These are phyloP conservation scores for Leishmania braziliensis DNA, from an alignment of 208 protist species.

Conservation along the genomic window DNA sequence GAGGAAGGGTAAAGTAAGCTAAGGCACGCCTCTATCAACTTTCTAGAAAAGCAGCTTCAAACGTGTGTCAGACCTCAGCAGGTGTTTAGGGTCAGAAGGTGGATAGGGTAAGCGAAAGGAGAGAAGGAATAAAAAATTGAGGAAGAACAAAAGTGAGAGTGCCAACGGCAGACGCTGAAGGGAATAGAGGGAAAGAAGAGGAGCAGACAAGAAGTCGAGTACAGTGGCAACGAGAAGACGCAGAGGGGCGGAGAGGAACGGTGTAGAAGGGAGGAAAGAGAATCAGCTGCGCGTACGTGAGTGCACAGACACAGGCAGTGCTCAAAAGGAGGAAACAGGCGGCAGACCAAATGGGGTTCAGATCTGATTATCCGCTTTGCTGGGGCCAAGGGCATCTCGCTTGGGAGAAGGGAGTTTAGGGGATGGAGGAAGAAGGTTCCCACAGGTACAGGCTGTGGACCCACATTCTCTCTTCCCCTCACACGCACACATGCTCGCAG, in stretches of 20 bases:
- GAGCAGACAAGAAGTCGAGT: neutral
- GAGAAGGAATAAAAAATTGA: neutral
- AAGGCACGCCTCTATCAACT: neutral
- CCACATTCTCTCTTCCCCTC: neutral
- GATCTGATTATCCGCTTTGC: neutral
- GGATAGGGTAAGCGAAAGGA: neutral
- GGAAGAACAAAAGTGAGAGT: neutral
- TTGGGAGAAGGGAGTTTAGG: neutral
- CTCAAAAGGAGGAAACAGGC: neutral
- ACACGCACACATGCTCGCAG: neutral
- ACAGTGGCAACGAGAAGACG: neutral
- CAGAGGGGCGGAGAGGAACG: neutral
- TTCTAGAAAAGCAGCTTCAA: neutral
- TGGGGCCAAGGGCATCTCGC: neutral
- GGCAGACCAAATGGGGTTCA: neutral
- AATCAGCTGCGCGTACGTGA: neutral
- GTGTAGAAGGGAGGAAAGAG: neutral
- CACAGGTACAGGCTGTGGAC: neutral
- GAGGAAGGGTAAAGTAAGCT: neutral
- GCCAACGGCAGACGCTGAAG: neutral
- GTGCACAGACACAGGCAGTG: neutral
- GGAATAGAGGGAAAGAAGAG: neutral
- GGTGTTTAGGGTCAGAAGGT: neutral
- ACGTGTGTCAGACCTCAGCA: neutral
- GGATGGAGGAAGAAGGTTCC: neutral